phyloP scores from a whole-genome alignment of 495 filamentous ascomycete species.

The Talaromyces trachyspermus region DNA sequence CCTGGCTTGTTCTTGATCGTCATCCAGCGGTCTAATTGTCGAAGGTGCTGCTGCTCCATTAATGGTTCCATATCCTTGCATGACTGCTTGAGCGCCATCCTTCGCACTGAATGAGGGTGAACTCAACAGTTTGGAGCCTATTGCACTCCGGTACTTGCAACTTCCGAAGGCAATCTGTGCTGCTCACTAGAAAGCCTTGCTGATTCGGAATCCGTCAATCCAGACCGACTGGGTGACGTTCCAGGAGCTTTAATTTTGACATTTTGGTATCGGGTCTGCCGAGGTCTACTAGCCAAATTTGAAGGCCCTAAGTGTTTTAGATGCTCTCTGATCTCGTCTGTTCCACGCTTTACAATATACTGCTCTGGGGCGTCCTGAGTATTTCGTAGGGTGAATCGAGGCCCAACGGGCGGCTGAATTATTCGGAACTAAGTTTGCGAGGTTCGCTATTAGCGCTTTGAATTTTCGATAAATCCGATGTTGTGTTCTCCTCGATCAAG shows the following conservation, averaged over 20 bases:
- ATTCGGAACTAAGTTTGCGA: slow-evolving; percentile 3
- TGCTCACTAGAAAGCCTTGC: slow-evolving; percentile 7
- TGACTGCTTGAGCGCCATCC: slow-evolving; percentile 62
- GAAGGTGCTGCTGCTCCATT: slow-evolving; percentile 6
- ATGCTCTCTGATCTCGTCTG: slow-evolving; percentile 68
- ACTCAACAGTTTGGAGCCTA: slow-evolving; percentile 43
- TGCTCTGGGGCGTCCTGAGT: slow-evolving; percentile 19
- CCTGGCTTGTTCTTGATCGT: slow-evolving; percentile 10
- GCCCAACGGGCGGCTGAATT: slow-evolving; percentile 27
- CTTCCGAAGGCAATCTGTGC: background rate
- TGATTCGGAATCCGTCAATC: slow-evolving; percentile 31
- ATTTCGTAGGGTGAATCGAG: slow-evolving; percentile 36
- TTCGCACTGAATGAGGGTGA: slow-evolving; percentile 49
- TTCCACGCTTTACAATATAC: slow-evolving; percentile 31
- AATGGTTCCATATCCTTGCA: slow-evolving; percentile 58
- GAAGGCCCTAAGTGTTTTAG: slow-evolving; percentile 88
- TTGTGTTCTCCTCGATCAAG: slow-evolving; percentile 11
- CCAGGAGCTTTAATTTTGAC: slow-evolving; percentile 84
- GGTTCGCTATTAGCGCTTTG: background rate
- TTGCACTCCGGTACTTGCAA: slow-evolving; percentile 35
- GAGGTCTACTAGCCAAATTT: slow-evolving; percentile 78
- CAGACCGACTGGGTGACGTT: slow-evolving; percentile 31
- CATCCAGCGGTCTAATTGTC: slow-evolving; percentile 23
- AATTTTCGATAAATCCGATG: background rate
- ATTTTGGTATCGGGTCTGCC: slow-evolving; percentile 71